A percentile compares a stretch with the other conserved stretches of the same genome.
These are phyloP conservation scores for Globisporangium okanoganense DNA, from an alignment of 352 stramenopile species.

Conservation along the genomic window DNA sequence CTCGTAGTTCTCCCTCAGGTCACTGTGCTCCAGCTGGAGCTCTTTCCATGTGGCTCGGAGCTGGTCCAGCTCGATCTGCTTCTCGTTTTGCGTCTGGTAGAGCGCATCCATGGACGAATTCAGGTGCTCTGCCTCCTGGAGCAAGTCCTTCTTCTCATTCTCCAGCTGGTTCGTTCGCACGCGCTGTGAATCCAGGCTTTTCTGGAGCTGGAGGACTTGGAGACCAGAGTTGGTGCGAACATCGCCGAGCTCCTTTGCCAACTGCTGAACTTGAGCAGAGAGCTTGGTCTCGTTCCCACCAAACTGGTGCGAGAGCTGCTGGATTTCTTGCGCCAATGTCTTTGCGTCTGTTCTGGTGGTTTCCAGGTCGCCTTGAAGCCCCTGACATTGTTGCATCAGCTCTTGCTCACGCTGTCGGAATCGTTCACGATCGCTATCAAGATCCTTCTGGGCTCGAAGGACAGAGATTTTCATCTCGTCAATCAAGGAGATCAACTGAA, in stretches of 20 bases:
- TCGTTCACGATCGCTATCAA: constrained; percentile 35
- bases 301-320: constrained; percentile 37
- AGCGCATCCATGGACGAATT: constrained; percentile 51
- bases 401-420: constrained; percentile 41
- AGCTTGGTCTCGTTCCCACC: constrained; percentile 40
- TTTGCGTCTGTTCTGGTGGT: constrained; percentile 38
- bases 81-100: constrained; percentile 46
- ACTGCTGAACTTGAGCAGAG: constrained; percentile 35
- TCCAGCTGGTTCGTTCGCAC: constrained; percentile 44
- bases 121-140: constrained; percentile 59
- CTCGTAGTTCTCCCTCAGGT: constrained; percentile 55
- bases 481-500: constrained; percentile 19
- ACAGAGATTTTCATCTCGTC: constrained; percentile 50
- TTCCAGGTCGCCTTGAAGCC: constrained; percentile 32
- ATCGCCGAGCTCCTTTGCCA: constrained; percentile 50
- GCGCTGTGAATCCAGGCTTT: constrained; percentile 44
- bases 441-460: constrained; percentile 43
- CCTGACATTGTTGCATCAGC: constrained; percentile 27
- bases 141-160: constrained; percentile 57
- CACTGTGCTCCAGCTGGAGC: constrained; percentile 43
- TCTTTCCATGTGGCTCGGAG: constrained; percentile 39
- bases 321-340: constrained; percentile 44
- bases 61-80: constrained; percentile 61
- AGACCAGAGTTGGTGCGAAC: constrained; percentile 23
- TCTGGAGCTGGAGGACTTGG: constrained; percentile 63